A percentile compares a stretch with the other conserved stretches of the same genome.
These are phyloP conservation scores for Ascochyta viciae-villosae DNA, from an alignment of 2,329 filamentous ascomycete species.

Conservation along the genomic window DNA sequence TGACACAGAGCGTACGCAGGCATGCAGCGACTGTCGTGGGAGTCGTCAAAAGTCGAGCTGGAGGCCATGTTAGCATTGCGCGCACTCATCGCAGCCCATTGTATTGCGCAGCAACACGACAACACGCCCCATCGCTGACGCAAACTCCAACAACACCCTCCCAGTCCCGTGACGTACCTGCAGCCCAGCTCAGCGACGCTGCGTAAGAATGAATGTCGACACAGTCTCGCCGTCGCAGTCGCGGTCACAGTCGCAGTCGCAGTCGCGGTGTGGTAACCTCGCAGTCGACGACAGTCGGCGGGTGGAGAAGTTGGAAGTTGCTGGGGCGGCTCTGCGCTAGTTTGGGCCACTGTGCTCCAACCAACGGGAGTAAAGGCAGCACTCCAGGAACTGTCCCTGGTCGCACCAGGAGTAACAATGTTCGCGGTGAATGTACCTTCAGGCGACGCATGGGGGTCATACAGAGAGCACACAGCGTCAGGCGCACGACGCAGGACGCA, in stretches of 20 bases:
- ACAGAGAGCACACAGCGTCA: background rate
- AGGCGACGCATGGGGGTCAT: background rate
- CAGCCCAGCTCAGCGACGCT: background rate
- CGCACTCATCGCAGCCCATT: background rate
- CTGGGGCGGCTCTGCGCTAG: conserved; percentile 7
- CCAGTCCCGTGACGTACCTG: background rate
- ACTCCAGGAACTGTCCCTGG: background rate
- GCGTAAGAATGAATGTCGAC: conserved; percentile 7
- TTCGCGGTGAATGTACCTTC: background rate
- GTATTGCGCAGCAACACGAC: background rate
- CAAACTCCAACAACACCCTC: background rate
- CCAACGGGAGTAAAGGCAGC: background rate
- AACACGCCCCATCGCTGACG: background rate
- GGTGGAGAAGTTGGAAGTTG: background rate
- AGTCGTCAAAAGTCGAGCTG: background rate
- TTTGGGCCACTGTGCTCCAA: background rate
- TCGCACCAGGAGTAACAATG: background rate
- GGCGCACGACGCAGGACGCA: background rate
- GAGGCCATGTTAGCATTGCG: conserved; percentile 1
- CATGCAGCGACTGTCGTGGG: background rate
- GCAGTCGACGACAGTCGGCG: background rate
- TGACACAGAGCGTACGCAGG: background rate
- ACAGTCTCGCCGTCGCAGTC: background rate
- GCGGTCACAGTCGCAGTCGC: too few relatives aligned
- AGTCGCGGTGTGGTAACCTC: background rate